These are phyloP conservation scores for Ceriops tagal DNA, from an alignment of 345 rosid species.

Conservation along the genomic window DNA sequence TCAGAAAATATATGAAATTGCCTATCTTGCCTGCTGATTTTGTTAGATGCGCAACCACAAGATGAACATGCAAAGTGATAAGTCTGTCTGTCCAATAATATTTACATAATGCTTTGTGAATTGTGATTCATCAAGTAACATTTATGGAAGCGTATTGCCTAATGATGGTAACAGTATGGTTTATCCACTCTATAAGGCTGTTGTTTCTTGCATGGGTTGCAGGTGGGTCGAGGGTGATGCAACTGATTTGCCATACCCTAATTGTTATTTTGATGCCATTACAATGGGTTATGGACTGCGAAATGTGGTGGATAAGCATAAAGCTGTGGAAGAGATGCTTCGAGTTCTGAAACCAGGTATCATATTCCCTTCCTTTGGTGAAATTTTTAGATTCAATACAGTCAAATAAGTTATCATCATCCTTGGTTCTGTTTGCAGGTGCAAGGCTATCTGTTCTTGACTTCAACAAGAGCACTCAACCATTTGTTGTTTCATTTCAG, in stretches of 20 bases:
- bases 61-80: background rate
- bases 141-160: background rate
- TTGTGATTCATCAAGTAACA: background rate
- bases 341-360: slow-evolving; percentile 80
- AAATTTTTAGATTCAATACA: background rate
- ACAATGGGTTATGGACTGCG: slow-evolving; percentile 88
- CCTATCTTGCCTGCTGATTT: background rate
- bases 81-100: background rate
- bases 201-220: slow-evolving; percentile 2
- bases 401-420: slow-evolving; percentile 1
- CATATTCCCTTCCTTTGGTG: slow-evolving; percentile 1
- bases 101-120: background rate
- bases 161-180: background rate
- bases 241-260: slow-evolving; percentile 63
- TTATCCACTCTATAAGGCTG: background rate
- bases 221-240: slow-evolving; percentile 92
- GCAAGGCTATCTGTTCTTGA: slow-evolving; percentile 72
- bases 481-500: slow-evolving; percentile 57
- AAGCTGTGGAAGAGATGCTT: slow-evolving; percentile 61
- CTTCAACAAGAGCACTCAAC: slow-evolving; percentile 62
- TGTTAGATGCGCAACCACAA: background rate
- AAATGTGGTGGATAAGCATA: slow-evolving; percentile 58
- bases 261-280: slow-evolving; percentile 66
- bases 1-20: slow-evolving; percentile 1
- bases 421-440: slow-evolving; percentile 40